Base-by-base conservation (phyloP, 805 yeast genomes). In the Monosporozyma siamensis region DNA sequence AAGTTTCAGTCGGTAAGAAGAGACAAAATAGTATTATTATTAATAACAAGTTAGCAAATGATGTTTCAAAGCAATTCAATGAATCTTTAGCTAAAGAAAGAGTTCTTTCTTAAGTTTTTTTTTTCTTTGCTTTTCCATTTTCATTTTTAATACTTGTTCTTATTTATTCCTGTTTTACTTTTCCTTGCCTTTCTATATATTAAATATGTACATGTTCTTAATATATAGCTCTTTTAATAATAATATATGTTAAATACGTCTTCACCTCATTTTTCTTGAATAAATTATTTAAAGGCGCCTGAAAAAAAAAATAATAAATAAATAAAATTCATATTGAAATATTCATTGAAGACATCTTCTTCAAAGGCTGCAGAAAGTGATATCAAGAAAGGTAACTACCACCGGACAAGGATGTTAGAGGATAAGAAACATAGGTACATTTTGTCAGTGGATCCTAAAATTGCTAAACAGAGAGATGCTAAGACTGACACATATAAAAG, bases 401-500 rank as follows among this genome's bases (percentile, higher is more conserved):
- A n/a, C n/a, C n/a, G n/a, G n/a, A n/a, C n/a, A n/a, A n/a, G n/a
- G 4, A 41, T 41, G 44, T 52, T 52, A 32, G 63, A 56, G 24
- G 66, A 72, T 37, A 64, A 82, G 42, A 69, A 65, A 47, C 60
- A 60, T 25, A 61, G 81, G 39, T 80, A 63, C 50, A 51, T 80
- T 3, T 63, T 80, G 4, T 61, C 68, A 17, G 58, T 59, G 1
- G 87, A 80, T 46, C 78, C 82, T 4, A 74, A 75, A 46, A 62
- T 69, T 2, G 86, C 82, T 39, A 69, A 72, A 41, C 67, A 66
- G 26, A 71, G 69, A 49, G 73, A 71, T 48, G 30, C 32, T 6
- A 72, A 67, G 36, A 84, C 76, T 52, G 92, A 82, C 52, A 74
- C 94, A 0, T 80, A 87, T 22, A 77, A 72, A 51, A 71, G 97